A percentile compares a stretch with the other conserved stretches of the same genome.
Evolutionary conservation across 768 basidiomycete genomes (phyloP).

Genomic region (Leccinum subtestaceum): DNA sequence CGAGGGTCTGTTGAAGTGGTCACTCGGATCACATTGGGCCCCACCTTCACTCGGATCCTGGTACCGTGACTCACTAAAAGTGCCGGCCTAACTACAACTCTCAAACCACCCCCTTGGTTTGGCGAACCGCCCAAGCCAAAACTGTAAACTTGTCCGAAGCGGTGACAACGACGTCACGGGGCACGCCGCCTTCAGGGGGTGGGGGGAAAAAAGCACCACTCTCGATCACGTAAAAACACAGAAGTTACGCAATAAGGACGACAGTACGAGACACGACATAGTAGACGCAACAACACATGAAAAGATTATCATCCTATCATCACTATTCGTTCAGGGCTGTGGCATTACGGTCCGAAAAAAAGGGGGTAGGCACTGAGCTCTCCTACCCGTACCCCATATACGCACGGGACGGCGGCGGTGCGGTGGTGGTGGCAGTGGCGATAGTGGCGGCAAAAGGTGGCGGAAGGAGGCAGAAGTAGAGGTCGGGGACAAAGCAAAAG

Average conservation of each 20-base stretch:
- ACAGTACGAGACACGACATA: not conserved
- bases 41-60: not conserved
- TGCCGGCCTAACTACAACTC: not conserved
- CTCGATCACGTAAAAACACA: not conserved
- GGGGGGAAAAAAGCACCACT: not conserved
- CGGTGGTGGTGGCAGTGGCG: not conserved
- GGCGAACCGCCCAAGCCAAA: not conserved
- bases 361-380: not conserved
- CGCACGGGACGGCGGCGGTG: not conserved
- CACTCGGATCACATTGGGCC: not conserved
- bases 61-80: not conserved
- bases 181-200: not conserved
- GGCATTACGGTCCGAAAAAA: not conserved
- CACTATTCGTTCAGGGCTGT: not conserved
- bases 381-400: not conserved
- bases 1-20: not conserved
- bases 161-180: not conserved
- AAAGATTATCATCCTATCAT: not conserved
- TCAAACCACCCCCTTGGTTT: too few species aligned
- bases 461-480: conserved; percentile 2
- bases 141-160: not conserved
- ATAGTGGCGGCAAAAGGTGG: conserved; percentile 1
- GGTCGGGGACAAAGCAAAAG: not conserved
- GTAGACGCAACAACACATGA: not conserved
- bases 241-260: not conserved